A percentile compares a stretch with the other conserved stretches of the same genome.
Conservation (phyloP, 2,329 filamentous ascomycete genomes). For the Chaetomium sp. region DNA sequence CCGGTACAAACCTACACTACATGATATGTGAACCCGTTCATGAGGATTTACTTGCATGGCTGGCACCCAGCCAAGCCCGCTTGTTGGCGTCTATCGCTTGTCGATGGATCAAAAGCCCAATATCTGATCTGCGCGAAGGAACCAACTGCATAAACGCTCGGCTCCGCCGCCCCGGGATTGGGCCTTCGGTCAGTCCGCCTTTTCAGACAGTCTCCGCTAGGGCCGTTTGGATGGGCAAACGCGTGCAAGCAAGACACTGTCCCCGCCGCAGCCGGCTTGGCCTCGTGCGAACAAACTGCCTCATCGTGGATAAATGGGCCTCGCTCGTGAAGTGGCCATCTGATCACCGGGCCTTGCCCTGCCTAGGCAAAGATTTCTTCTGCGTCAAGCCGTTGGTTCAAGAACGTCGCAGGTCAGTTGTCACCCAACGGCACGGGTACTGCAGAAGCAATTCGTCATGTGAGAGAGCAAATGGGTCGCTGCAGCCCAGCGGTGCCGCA, state of each 20-base stretch:
- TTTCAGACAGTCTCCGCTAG: not conserved
- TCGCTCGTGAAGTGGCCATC: not conserved
- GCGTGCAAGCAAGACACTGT: not conserved
- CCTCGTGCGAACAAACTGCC: not conserved
- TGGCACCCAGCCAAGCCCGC: not conserved
- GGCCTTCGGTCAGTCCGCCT: not conserved
- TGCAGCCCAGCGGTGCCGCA: not conserved
- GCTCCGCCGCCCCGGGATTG: slow-evolving; percentile 4
- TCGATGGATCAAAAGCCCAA: not conserved
- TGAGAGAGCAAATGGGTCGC: slow-evolving; percentile 4
- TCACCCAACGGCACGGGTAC: not conserved
- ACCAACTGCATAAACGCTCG: slow-evolving; percentile 19
- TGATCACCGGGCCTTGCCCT: not conserved
- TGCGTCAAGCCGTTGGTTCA: not conserved
- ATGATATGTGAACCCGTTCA: not conserved
- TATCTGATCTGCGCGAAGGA: not conserved
- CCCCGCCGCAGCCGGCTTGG: not conserved
- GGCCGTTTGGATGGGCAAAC: not conserved
- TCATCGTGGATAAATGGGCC: not conserved
- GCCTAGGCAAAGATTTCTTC: not conserved
- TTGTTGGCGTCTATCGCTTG: slow-evolving; percentile 7
- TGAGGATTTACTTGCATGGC: slow-evolving; percentile 8
- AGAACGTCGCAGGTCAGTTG: not conserved
- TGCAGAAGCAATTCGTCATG: slow-evolving; percentile 25
- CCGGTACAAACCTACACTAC: not conserved